Conservation (phyloP, 176 grass and related monocot species). For the Carex parvula region DNA sequence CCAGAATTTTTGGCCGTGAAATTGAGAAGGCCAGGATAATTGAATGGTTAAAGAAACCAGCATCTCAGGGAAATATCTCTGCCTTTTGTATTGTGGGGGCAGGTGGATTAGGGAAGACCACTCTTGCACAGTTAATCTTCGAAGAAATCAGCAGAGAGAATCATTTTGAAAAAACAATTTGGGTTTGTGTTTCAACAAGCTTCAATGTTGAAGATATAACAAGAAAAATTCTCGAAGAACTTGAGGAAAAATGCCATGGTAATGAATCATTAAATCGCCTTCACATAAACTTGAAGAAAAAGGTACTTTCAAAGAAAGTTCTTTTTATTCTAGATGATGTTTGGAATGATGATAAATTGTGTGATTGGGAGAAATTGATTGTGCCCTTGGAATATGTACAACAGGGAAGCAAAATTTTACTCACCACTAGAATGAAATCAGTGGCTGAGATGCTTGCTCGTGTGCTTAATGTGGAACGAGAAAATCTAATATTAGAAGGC, state of each 20-base stretch:
- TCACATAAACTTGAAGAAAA: not conserved
- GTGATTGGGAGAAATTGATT: slow-evolving; percentile 12
- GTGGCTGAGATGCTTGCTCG: not conserved
- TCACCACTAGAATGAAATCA: slow-evolving; percentile 27
- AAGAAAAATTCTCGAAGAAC: slow-evolving; percentile 5
- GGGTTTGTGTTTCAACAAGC: not conserved
- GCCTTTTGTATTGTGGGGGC: slow-evolving; percentile 8
- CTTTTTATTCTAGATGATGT: slow-evolving; percentile 34
- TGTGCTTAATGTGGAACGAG: not conserved
- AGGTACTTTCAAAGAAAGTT: not conserved
- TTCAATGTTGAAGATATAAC: slow-evolving; percentile 10
- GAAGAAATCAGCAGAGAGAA: not conserved
- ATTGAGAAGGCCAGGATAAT: not conserved
- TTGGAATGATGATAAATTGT: slow-evolving; percentile 1
- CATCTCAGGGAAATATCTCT: not conserved
- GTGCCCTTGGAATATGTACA: not conserved
- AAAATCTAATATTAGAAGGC: not conserved
- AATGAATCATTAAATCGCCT: not conserved
- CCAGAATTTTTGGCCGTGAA: not conserved
- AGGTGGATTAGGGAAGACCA: slow-evolving; percentile 23
- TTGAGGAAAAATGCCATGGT: not conserved
- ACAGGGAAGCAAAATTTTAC: slow-evolving; percentile 26
- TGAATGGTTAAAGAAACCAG: not conserved
- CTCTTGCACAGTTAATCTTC: slow-evolving; percentile 20
- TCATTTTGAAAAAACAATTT: not conserved